Percentiles rank a stretch among this genome's conserved stretches.
phyloP scores from a whole-genome alignment of 306 rosid species.

The Rosa chinensis region DNA sequence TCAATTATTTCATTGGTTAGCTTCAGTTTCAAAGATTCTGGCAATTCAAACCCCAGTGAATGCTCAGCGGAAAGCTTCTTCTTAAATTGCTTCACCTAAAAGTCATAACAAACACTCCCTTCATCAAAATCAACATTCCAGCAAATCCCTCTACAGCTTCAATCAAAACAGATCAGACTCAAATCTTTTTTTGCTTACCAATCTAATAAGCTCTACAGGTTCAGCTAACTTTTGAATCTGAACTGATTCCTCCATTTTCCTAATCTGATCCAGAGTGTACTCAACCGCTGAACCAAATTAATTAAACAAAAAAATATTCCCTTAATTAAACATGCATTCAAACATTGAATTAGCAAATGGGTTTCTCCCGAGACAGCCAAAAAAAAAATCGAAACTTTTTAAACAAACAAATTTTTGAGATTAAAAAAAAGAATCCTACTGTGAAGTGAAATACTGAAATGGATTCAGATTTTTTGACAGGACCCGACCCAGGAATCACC shows the following conservation, averaged over 20 bases:
- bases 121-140: neutral
- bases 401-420: too few relatives aligned
- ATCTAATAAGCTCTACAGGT: constrained; percentile 68
- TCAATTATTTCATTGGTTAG: constrained; percentile 61
- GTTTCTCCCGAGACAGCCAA: neutral
- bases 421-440: constrained; percentile 38
- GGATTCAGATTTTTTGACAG: too few relatives aligned
- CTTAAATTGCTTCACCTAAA: too few relatives aligned
- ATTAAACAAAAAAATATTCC: neutral
- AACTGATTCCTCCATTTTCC: constrained; percentile 78
- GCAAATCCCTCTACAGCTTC: neutral
- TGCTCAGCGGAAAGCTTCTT: too few relatives aligned
- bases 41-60: too few relatives aligned
- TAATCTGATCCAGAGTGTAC: constrained; percentile 89
- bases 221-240: constrained; percentile 60
- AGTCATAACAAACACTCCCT: too few relatives aligned
- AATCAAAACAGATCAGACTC: constrained; percentile 19
- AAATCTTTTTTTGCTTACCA: constrained; percentile 49
- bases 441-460: constrained; percentile 39
- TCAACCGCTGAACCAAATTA: constrained; percentile 45
- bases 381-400: neutral
- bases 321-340: constrained; percentile 15
- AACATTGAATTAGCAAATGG: constrained; percentile 24
- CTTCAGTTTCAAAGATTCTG: too few relatives aligned
- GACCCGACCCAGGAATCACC: too few relatives aligned